Evolutionary conservation across 1,284 basidiomycete genomes (phyloP).

Genomic region (Afroboletus lepidellus): DNA sequence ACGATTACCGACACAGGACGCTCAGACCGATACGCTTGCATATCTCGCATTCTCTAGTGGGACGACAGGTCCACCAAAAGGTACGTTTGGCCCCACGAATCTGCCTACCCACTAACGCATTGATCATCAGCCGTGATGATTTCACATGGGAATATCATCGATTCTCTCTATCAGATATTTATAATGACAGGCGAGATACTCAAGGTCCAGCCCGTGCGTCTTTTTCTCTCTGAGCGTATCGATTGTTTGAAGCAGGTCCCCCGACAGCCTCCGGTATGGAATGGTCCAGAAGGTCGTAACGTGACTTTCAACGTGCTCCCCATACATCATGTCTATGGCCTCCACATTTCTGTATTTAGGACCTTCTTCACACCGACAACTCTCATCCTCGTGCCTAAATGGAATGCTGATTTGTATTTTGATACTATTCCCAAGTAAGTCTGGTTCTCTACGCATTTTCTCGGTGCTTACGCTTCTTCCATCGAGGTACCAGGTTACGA

Average conservation of each 20-base stretch:
- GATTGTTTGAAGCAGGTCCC: not conserved
- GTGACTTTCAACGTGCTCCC: slow-evolving; percentile 60
- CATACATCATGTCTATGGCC: slow-evolving; percentile 66
- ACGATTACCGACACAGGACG: slow-evolving; percentile 44
- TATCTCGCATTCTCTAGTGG: slow-evolving; percentile 78
- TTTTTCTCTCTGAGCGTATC: not conserved
- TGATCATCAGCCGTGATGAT: slow-evolving; percentile 64
- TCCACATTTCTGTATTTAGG: slow-evolving; percentile 54
- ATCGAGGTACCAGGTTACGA: slow-evolving; percentile 51
- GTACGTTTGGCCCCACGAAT: slow-evolving; percentile 33
- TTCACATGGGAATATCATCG: slow-evolving; percentile 66
- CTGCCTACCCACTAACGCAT: not conserved
- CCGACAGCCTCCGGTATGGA: slow-evolving; percentile 40
- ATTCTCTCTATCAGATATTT: slow-evolving; percentile 44
- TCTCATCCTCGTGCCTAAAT: slow-evolving; percentile 54
- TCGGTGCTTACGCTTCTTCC: not conserved
- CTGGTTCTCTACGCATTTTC: not conserved
- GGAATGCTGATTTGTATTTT: slow-evolving; percentile 51
- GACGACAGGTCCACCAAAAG: slow-evolving; percentile 75
- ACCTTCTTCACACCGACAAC: slow-evolving; percentile 46
- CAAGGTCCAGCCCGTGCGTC: slow-evolving; percentile 24
- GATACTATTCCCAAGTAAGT: slow-evolving; percentile 46
- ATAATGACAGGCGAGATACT: slow-evolving; percentile 33
- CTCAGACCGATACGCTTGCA: slow-evolving; percentile 56
- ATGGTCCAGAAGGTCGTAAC: slow-evolving; percentile 44